A percentile compares a stretch with the other conserved stretches of the same genome.
These are phyloP conservation scores for Phyllosticta citribraziliensis DNA, from an alignment of 2,329 filamentous ascomycete genomes.

Conservation along the genomic window DNA sequence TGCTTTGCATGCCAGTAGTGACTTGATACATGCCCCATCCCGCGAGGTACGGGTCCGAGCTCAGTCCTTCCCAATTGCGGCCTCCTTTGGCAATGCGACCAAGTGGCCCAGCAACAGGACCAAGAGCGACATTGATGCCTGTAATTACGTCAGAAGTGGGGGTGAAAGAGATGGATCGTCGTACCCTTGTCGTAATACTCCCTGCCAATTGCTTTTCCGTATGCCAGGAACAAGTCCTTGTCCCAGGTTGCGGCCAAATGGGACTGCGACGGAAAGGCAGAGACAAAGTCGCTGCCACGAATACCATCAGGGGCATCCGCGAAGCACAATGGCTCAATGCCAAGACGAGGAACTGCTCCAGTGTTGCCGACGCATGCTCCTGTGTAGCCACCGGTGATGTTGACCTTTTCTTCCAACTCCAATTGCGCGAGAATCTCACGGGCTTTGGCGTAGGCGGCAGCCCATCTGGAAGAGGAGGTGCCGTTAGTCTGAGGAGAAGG, in stretches of 20 bases:
- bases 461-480: slow-evolving; percentile 14
- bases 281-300: slow-evolving; percentile 22
- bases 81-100: slow-evolving; percentile 50
- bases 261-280: slow-evolving; percentile 22
- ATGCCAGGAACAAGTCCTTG: slow-evolving; percentile 22
- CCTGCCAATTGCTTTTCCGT: slow-evolving; percentile 23
- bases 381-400: slow-evolving; percentile 26
- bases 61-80: slow-evolving; percentile 66
- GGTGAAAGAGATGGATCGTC: slow-evolving; percentile 20
- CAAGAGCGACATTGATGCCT: slow-evolving; percentile 59
- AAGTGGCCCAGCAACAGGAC: slow-evolving; percentile 59
- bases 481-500: slow-evolving; percentile 20
- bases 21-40: slow-evolving; percentile 42
- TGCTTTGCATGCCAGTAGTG: slow-evolving; percentile 42
- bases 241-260: slow-evolving; percentile 32
- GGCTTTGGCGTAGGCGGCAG: slow-evolving; percentile 26
- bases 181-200: slow-evolving; percentile 23
- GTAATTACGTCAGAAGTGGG: slow-evolving; percentile 27
- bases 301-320: slow-evolving; percentile 29
- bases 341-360: slow-evolving; percentile 26
- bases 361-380: slow-evolving; percentile 27
- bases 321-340: slow-evolving; percentile 29
- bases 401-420: slow-evolving; percentile 34
- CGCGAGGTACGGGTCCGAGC: slow-evolving; percentile 56
- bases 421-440: slow-evolving; percentile 29